A percentile compares a stretch with the other conserved stretches of the same genome.
Evolutionary conservation across 768 basidiomycete genomes (phyloP).

Genomic region (Russula foetens): DNA sequence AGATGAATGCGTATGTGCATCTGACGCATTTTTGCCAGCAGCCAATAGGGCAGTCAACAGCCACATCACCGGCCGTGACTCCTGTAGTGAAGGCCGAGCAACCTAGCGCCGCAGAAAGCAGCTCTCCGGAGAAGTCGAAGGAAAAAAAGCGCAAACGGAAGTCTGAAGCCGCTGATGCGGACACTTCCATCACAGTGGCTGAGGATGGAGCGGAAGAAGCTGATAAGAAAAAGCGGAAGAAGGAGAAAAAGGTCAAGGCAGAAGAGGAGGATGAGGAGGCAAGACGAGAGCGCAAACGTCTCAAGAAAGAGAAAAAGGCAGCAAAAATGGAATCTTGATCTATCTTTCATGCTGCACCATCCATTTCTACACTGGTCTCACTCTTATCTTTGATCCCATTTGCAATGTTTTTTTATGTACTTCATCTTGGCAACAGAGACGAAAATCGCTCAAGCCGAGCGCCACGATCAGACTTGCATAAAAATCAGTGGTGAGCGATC

Average conservation of each 20-base stretch:
- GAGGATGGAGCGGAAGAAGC: constrained; percentile 39
- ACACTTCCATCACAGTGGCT: constrained; percentile 34
- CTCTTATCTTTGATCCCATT: background rate
- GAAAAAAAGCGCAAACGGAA: constrained; percentile 87
- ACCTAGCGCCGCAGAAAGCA: constrained; percentile 27
- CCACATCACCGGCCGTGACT: constrained; percentile 22
- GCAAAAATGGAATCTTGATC: constrained; percentile 29
- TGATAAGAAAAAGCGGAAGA: constrained; percentile 46
- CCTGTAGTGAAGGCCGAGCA: constrained; percentile 23
- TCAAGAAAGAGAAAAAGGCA: constrained; percentile 64
- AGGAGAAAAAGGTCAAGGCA: constrained; percentile 32
- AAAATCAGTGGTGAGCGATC: background rate
- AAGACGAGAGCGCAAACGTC: constrained; percentile 50
- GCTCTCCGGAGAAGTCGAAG: constrained; percentile 42
- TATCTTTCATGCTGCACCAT: constrained; percentile 1
- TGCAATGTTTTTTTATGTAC: background rate
- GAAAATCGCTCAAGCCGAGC: background rate
- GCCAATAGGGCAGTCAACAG: constrained; percentile 32
- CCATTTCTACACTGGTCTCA: background rate
- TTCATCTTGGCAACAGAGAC: background rate
- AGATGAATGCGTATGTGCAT: constrained; percentile 24
- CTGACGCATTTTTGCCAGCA: constrained; percentile 24
- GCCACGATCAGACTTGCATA: background rate
- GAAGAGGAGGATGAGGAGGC: constrained; percentile 49
- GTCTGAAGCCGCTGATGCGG: constrained; percentile 43